Evolutionary conservation across 1,284 basidiomycete species (phyloP).

Genomic region (Prillingera fragicola): DNA sequence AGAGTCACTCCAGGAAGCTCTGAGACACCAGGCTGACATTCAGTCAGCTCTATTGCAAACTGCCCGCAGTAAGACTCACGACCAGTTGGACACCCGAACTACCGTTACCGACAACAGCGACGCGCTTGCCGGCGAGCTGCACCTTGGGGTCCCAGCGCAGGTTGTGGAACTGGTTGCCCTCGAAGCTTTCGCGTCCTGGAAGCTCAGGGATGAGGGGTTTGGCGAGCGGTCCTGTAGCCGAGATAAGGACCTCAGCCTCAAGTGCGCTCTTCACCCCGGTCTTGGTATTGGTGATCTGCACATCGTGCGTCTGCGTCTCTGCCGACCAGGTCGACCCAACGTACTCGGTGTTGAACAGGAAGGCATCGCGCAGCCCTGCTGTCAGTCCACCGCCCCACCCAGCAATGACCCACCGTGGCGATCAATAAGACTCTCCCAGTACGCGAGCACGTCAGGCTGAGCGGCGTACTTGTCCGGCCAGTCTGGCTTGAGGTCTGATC

Average conservation of each 20-base stretch:
- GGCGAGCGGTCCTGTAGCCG: constrained; percentile 27
- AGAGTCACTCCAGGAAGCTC: constrained; percentile 1
- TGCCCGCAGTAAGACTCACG: neutral
- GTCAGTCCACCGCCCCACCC: neutral
- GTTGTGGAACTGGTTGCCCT: constrained; percentile 40
- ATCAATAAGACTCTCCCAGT: constrained; percentile 24
- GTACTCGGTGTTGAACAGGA: constrained; percentile 22
- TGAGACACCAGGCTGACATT: constrained; percentile 6
- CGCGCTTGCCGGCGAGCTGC: neutral
- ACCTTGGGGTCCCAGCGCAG: constrained; percentile 33
- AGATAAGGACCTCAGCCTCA: constrained; percentile 25
- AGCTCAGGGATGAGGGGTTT: constrained; percentile 34
- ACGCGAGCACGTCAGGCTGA: constrained; percentile 19
- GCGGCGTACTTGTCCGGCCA: constrained; percentile 13
- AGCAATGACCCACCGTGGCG: constrained; percentile 3
- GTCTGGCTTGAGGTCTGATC: constrained; percentile 18
- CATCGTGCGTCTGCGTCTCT: constrained; percentile 15
- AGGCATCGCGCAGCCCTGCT: constrained; percentile 7
- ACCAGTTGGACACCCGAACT: constrained; percentile 10
- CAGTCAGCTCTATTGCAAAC: constrained; percentile 8
- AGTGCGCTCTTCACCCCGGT: constrained; percentile 1
- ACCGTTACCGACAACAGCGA: constrained; percentile 9
- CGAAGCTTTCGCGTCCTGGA: constrained; percentile 34
- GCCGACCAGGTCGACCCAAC: constrained; percentile 19
- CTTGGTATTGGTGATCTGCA: constrained; percentile 9